Conservation (phyloP, 2,329 filamentous ascomycete genomes). For the Grosmannia penicillata region DNA sequence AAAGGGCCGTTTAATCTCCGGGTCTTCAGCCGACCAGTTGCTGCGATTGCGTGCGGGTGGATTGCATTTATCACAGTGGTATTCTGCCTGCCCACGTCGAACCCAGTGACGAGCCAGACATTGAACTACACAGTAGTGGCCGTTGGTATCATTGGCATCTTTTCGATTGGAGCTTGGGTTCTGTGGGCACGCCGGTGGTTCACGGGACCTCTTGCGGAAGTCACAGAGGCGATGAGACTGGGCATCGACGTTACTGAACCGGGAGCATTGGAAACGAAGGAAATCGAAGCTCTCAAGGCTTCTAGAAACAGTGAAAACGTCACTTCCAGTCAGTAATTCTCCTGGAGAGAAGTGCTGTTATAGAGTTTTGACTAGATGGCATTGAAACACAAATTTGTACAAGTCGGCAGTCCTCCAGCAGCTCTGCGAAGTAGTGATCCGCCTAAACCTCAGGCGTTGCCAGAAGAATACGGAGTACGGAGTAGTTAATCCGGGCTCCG, state of each 20-base stretch:
- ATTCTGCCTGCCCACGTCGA: conserved; percentile 40
- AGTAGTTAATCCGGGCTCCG: no score
- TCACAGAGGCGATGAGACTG: conserved; percentile 30
- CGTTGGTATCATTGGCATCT: conserved; percentile 38
- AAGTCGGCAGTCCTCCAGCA: no score
- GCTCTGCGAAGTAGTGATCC: no score
- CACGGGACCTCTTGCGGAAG: conserved; percentile 37
- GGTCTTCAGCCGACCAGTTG: conserved; percentile 28
- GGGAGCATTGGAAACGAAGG: conserved; percentile 23
- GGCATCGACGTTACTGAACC: conserved; percentile 33
- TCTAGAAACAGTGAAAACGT: background rate
- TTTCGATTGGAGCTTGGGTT: conserved; percentile 31
- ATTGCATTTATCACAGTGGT: conserved; percentile 39
- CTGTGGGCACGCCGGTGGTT: conserved; percentile 40
- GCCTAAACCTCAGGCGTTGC: no score
- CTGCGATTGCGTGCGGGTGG: conserved; percentile 31
- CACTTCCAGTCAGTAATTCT: background rate
- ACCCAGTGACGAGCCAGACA: conserved; percentile 40
- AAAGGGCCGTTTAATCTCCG: conserved; percentile 42
- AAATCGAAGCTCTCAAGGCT: conserved; percentile 11
- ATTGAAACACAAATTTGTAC: background rate
- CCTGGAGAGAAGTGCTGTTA: no score
- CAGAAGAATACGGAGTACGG: no score
- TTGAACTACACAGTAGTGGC: conserved; percentile 45
- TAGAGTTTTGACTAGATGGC: background rate